Evolutionary conservation across 495 filamentous ascomycete genomes (phyloP).

Genomic region (Pyrenula aspistea): DNA sequence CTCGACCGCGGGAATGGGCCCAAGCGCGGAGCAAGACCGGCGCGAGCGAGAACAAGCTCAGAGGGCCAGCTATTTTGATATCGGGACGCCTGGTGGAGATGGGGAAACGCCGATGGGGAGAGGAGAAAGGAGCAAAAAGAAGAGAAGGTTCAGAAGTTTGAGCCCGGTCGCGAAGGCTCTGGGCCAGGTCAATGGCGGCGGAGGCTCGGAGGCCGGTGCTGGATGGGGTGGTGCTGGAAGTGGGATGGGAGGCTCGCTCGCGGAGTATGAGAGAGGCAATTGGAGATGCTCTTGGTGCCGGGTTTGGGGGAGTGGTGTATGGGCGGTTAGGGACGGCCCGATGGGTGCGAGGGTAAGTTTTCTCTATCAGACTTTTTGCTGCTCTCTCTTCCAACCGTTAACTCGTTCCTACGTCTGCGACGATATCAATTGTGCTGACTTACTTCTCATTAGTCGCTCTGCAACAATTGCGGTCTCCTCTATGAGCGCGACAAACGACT

Average conservation of each 20-base stretch:
- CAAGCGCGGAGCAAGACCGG: slow-evolving; percentile 21
- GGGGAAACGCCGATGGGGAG: slow-evolving; percentile 63
- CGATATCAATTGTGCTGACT: too few relatives aligned
- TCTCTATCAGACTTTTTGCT: background rate
- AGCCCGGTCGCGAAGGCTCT: slow-evolving; percentile 53
- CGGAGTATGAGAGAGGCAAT: slow-evolving; percentile 50
- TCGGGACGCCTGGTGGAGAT: slow-evolving; percentile 16
- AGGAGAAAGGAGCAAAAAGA: slow-evolving; percentile 86
- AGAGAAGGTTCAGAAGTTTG: slow-evolving; percentile 79
- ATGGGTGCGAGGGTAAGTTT: slow-evolving; percentile 65
- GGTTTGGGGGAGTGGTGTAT: slow-evolving; percentile 80
- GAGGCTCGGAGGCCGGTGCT: slow-evolving; percentile 54
- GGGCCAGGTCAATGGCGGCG: slow-evolving; percentile 63
- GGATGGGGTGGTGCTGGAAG: slow-evolving; percentile 57
- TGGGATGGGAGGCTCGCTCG: slow-evolving; percentile 49
- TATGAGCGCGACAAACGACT: slow-evolving; percentile 79
- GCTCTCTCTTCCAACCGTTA: too few relatives aligned
- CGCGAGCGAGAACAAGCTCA: slow-evolving; percentile 46
- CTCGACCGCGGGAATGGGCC: slow-evolving; percentile 64
- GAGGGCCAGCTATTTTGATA: slow-evolving; percentile 46
- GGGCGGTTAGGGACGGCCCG: slow-evolving; percentile 90
- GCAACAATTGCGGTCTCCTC: slow-evolving; percentile 83
- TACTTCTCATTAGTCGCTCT: slow-evolving; percentile 54
- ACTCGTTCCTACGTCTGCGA: too few relatives aligned
- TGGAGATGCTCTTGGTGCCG: slow-evolving; percentile 90